Percentiles rank a stretch among this genome's conserved stretches.
phyloP scores from a whole-genome alignment of 2,329 filamentous ascomycete species.

The Exserohilum turcica region DNA sequence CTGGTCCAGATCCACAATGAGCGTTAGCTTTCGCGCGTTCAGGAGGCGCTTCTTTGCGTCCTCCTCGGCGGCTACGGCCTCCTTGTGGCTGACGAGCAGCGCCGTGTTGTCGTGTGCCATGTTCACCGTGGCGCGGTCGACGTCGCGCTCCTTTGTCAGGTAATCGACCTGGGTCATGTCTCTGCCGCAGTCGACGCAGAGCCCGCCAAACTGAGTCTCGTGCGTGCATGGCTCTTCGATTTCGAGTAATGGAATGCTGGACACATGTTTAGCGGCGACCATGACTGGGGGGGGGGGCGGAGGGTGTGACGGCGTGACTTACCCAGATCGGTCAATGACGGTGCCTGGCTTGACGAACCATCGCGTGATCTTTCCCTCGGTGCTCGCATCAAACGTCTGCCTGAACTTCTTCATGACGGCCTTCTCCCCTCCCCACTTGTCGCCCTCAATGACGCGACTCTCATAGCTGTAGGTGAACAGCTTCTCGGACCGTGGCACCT shows the following conservation, averaged over 20 bases:
- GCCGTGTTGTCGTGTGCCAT: constrained; percentile 92
- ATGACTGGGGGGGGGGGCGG: too few species aligned
- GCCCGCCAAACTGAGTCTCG: constrained; percentile 85
- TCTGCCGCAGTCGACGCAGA: constrained; percentile 91
- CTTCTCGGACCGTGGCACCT: constrained; percentile 74
- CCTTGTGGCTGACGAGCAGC: constrained; percentile 80
- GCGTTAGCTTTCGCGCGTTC: constrained; percentile 78
- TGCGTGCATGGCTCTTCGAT: constrained; percentile 92
- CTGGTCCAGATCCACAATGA: constrained; percentile 97
- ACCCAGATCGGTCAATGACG: constrained; percentile 57
- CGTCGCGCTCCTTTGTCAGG: constrained; percentile 78
- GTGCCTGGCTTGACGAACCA: constrained; percentile 75
- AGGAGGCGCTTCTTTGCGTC: constrained; percentile 84
- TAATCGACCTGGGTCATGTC: constrained; percentile 93
- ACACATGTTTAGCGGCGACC: constrained; percentile 4
- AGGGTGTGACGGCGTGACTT: neutral
- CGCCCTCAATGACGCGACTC: constrained; percentile 68
- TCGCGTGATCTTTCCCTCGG: constrained; percentile 75
- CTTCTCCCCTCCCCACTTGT: constrained; percentile 75
- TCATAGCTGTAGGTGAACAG: constrained; percentile 88
- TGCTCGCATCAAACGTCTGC: constrained; percentile 80
- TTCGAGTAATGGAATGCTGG: constrained; percentile 66
- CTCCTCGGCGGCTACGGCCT: constrained; percentile 81
- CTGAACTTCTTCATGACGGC: constrained; percentile 72
- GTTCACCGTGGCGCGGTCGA: constrained; percentile 86